Conservation (phyloP, 2,329 filamentous ascomycete genomes). For the Cercospora brassicicola region DNA sequence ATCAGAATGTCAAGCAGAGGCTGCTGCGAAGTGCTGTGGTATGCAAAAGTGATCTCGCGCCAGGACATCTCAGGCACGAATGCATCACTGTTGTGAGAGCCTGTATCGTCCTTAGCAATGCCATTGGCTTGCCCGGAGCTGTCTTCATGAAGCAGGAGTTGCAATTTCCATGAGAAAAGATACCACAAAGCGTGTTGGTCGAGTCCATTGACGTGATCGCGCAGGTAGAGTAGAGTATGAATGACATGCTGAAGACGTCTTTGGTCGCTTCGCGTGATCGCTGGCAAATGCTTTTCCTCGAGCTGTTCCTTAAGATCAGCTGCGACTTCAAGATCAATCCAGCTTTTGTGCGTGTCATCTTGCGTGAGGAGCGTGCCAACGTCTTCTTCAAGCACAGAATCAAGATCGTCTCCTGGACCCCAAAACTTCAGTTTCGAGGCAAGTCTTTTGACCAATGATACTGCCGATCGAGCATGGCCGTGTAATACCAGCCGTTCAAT, state of each 20-base stretch:
- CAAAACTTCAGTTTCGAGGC: constrained; percentile 79
- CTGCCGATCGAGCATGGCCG: constrained; percentile 72
- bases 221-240: constrained; percentile 30
- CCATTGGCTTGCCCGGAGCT: constrained; percentile 7
- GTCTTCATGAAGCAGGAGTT: constrained; percentile 22
- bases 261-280: constrained; percentile 31
- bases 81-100: neutral
- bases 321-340: constrained; percentile 26
- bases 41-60: constrained; percentile 82
- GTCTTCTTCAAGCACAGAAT: constrained; percentile 64
- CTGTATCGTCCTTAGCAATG: constrained; percentile 33
- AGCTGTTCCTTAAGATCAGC: constrained; percentile 34
- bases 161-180: constrained; percentile 37
- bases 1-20: constrained; percentile 71
- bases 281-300: constrained; percentile 53
- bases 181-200: constrained; percentile 35
- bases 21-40: constrained; percentile 69
- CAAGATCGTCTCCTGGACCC: constrained; percentile 74
- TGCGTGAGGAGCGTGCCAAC: constrained; percentile 10
- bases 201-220: constrained; percentile 31
- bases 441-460: constrained; percentile 69
- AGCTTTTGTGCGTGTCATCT: constrained; percentile 40
- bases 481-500: constrained; percentile 81
- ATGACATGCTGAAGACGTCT: constrained; percentile 30
- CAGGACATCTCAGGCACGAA: constrained; percentile 54